Base-by-base conservation (phyloP, 2,329 filamentous ascomycete species). In the Penicillium sclerotiorum region DNA sequence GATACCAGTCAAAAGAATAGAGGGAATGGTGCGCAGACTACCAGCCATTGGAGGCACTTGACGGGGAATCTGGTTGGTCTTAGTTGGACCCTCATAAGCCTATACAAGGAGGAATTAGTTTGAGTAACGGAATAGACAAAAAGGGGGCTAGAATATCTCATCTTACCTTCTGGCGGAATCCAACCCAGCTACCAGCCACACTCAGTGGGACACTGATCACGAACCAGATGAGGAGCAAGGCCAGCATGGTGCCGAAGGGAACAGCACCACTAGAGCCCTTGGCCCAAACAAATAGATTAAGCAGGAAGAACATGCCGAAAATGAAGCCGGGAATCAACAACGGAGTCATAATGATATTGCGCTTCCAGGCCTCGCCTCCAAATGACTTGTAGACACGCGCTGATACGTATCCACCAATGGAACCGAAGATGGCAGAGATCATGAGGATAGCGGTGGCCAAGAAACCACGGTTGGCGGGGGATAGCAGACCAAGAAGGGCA, bases 11-110 rank as follows among this genome's bases (percentile, higher is more conserved):
- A 97, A 81, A 13, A 96, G 81, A 82, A 96, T 93, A 57, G 89
- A 95, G 1, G 94, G 94, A 7, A 96, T 75, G 0, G 90, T 89
- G 54, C 87, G 87, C 41, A 97, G 85, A 64, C 95, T 96, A 8
- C 87, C 90, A 2, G 83, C 85, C 39, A 85, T 82, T 0, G 89
- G 90, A 9, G 94, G 94, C 43, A 99, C 95, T 74, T 99, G 94
- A 52, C 94, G 88, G 1, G 94, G 94, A 58, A 99, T 99, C 75
- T 99, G 94, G 80, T 99, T 99, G 45, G 90, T 96, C 63, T 90
- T 89, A 20, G 95, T 92, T 0, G 94, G 93, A 1, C 90, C 76
- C 64, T 91, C 84, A 45, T 95, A 78, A 11, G 82, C 79, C 63
- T 81, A 57, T 53, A 40, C 28, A 2, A 22, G 11, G 4, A 23